These are phyloP conservation scores for Colletotrichum neosansevieriae DNA, from an alignment of 2,329 filamentous ascomycete species.

Conservation along the genomic window DNA sequence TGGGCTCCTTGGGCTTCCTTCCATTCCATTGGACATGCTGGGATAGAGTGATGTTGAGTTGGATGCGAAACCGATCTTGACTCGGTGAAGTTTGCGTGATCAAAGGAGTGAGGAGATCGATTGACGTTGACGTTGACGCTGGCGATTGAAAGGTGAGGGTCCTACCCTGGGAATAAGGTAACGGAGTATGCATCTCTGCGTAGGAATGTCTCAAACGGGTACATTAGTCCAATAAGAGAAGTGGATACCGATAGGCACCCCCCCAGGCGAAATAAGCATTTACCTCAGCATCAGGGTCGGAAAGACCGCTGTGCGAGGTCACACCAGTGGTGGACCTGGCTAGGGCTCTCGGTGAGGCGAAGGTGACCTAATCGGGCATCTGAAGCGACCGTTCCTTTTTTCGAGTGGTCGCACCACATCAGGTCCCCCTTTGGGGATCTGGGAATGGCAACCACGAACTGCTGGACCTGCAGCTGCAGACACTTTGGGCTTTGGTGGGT, in stretches of 20 bases:
- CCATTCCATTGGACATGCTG: background rate
- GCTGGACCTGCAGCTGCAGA: slow-evolving; percentile 7
- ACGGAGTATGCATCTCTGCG: slow-evolving; percentile 4
- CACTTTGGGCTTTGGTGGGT: background rate
- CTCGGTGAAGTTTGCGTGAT: slow-evolving; percentile 1
- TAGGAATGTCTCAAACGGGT: slow-evolving; percentile 21
- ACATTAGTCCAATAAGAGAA: background rate
- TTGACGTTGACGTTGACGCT: background rate
- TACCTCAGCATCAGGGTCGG: too few relatives aligned
- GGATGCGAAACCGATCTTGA: slow-evolving; percentile 25
- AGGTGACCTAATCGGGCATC: slow-evolving; percentile 30
- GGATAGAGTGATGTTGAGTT: slow-evolving; percentile 13
- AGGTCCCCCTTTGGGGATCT: background rate
- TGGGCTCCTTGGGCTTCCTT: slow-evolving; percentile 2
- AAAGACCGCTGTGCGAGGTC: background rate
- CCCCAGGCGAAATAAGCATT: too few relatives aligned
- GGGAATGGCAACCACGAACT: too few relatives aligned
- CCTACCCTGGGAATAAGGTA: background rate
- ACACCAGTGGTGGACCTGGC: background rate
- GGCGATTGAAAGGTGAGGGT: too few relatives aligned
- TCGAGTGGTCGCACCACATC: background rate
- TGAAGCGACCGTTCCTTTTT: slow-evolving; percentile 31
- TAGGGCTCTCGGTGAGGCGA: slow-evolving; percentile 13
- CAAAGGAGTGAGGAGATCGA: slow-evolving; percentile 4
- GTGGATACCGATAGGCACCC: background rate